phyloP scores from a whole-genome alignment of 2,329 filamentous ascomycete genomes.

The Onygenales sp. region DNA sequence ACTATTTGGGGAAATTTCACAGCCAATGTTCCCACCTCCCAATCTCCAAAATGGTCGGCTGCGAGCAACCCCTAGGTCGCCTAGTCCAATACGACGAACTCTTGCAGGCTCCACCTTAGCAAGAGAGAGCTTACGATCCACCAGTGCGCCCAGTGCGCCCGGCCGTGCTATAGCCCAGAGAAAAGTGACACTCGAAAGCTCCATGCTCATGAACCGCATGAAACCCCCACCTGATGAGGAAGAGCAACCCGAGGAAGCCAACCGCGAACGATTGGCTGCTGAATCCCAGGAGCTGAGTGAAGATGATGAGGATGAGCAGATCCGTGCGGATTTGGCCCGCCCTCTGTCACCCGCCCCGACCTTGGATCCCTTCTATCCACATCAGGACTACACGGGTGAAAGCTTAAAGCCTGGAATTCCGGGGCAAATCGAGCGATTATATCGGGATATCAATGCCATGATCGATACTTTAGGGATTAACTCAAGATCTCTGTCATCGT shows the following conservation, averaged over 20 bases:
- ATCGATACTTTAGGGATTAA: conserved; percentile 87
- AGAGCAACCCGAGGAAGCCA: conserved; percentile 19
- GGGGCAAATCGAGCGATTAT: conserved; percentile 40
- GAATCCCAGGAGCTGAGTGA: conserved; percentile 30
- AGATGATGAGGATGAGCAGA: conserved; percentile 39
- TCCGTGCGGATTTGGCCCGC: conserved; percentile 35
- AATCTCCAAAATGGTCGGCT: conserved; percentile 22
- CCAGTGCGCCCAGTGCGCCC: conserved; percentile 28
- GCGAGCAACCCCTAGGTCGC: conserved; percentile 30
- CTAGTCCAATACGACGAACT: conserved; percentile 34
- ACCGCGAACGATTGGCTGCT: conserved; percentile 22
- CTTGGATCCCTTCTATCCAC: conserved; percentile 40
- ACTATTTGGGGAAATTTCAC: conserved; percentile 37
- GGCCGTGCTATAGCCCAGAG: conserved; percentile 31
- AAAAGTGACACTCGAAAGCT: conserved; percentile 29
- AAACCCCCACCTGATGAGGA: conserved; percentile 18
- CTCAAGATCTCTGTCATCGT: conserved; percentile 53
- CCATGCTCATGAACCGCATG: conserved; percentile 19
- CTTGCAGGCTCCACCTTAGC: conserved; percentile 21
- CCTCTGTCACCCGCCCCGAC: conserved; percentile 34
- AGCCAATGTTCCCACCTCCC: conserved; percentile 29
- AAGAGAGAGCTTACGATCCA: conserved; percentile 24
- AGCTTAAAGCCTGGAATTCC: conserved; percentile 38
- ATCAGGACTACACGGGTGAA: conserved; percentile 36
- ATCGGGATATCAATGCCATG: conserved; percentile 60